Conservation (phyloP, 225 moss, liverwort and hornwort genomes). For the Pseudoscleropodium purum region DNA sequence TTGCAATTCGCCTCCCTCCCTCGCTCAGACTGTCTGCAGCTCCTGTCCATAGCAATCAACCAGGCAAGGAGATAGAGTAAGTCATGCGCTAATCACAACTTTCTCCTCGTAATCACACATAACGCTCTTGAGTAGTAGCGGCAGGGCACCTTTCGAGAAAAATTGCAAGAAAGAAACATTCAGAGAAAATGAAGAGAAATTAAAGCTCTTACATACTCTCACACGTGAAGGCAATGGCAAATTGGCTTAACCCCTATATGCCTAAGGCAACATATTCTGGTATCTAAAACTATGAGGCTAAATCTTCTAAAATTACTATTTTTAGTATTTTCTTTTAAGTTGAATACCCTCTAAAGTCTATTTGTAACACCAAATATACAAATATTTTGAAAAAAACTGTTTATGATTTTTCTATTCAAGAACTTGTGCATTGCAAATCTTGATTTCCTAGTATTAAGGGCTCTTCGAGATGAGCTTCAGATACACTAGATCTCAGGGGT, state of each 20-base stretch:
- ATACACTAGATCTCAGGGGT: background rate
- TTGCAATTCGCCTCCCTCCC: background rate
- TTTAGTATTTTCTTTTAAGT: background rate
- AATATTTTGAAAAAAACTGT: background rate
- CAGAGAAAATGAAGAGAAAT: background rate
- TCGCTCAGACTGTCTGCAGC: slow-evolving; percentile 31
- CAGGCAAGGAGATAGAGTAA: background rate
- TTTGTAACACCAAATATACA: background rate
- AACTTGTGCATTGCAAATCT: background rate
- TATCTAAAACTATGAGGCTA: no score
- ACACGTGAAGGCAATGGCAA: background rate
- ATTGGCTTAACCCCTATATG: background rate
- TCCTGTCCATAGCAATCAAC: slow-evolving; percentile 28
- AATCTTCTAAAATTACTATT: background rate
- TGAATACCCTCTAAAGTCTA: background rate
- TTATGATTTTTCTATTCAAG: background rate
- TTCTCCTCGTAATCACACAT: background rate
- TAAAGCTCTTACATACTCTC: background rate
- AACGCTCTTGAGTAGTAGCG: background rate
- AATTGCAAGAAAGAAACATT: background rate
- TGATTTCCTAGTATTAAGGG: background rate
- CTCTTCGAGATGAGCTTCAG: background rate
- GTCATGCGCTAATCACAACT: background rate
- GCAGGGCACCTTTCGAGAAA: background rate
- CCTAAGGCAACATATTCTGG: background rate